Conservation (phyloP, 2,329 filamentous ascomycete species). For the Aureobasidium sp. region DNA sequence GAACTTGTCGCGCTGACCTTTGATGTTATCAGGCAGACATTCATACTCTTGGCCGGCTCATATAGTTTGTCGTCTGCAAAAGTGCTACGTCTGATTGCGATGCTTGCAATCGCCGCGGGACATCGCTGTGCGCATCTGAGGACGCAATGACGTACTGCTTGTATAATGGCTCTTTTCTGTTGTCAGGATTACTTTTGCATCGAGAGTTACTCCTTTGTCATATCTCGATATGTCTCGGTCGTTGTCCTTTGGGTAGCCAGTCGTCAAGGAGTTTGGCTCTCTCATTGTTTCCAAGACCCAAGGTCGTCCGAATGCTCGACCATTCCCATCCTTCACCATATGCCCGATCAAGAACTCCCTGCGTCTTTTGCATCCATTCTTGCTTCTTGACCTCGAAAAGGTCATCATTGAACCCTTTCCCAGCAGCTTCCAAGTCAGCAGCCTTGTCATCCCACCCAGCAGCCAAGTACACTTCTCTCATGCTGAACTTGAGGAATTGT, state of each 20-base stretch:
- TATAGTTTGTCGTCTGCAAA: too few species aligned
- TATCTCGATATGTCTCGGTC: neutral
- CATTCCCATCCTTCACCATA: neutral
- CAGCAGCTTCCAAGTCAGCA: constrained; percentile 18
- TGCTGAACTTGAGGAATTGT: neutral
- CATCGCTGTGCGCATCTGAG: too few species aligned
- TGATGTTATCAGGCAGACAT: too few species aligned
- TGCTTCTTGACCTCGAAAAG: neutral
- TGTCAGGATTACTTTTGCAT: neutral
- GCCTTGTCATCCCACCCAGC: neutral
- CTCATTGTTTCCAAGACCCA: neutral
- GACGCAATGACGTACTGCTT: too few species aligned
- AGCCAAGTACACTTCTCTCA: neutral
- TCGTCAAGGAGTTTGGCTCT: neutral
- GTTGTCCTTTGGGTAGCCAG: neutral
- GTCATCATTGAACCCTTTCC: neutral
- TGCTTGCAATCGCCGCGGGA: too few species aligned
- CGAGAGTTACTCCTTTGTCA: neutral
- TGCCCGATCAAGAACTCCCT: neutral
- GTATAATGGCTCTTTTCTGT: too few species aligned
- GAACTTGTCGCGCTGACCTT: neutral
- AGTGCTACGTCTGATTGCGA: too few species aligned
- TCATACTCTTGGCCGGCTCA: neutral
- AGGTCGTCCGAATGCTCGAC: neutral
- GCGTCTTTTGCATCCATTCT: neutral